These are phyloP conservation scores for Aspergillus fumigatiaffinis DNA, from an alignment of 2,329 filamentous ascomycete species.

Conservation along the genomic window DNA sequence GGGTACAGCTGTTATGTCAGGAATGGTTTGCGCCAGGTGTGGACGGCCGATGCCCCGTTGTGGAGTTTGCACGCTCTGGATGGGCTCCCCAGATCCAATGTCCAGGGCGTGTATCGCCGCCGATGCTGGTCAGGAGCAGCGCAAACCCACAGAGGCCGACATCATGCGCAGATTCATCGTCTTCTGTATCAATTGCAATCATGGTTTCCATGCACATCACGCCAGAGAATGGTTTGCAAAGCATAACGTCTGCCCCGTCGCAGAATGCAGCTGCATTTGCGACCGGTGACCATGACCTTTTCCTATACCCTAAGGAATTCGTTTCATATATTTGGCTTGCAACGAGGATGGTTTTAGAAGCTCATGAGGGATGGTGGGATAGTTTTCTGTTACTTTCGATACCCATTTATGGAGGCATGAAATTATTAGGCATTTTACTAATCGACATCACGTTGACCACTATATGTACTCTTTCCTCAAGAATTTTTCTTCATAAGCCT, in stretches of 20 bases:
- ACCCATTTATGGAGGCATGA: not conserved
- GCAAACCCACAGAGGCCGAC: slow-evolving; percentile 36
- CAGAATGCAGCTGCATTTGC: slow-evolving; percentile 40
- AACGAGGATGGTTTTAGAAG: not conserved
- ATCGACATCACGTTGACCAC: not conserved
- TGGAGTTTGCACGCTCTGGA: slow-evolving; percentile 59
- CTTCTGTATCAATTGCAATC: slow-evolving; percentile 61
- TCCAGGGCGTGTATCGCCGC: slow-evolving; percentile 36
- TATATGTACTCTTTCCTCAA: not conserved
- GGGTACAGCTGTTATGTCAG: slow-evolving; percentile 35
- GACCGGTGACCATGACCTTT: slow-evolving; percentile 25
- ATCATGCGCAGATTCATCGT: slow-evolving; percentile 54
- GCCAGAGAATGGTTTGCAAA: slow-evolving; percentile 57
- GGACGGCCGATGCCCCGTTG: slow-evolving; percentile 61
- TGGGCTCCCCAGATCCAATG: slow-evolving; percentile 55
- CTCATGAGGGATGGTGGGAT: not conserved
- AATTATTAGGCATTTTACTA: not conserved
- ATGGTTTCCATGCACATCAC: slow-evolving; percentile 62
- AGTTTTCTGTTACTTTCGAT: not conserved
- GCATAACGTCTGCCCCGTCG: slow-evolving; percentile 38
- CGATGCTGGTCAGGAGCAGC: slow-evolving; percentile 26
- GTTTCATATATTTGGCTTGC: not conserved
- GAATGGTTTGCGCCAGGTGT: slow-evolving; percentile 59
- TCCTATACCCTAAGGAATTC: not conserved
- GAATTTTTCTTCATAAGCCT: not conserved